Base-by-base conservation (phyloP, 352 stramenopile species). In the Phytophthora aleatoria region DNA sequence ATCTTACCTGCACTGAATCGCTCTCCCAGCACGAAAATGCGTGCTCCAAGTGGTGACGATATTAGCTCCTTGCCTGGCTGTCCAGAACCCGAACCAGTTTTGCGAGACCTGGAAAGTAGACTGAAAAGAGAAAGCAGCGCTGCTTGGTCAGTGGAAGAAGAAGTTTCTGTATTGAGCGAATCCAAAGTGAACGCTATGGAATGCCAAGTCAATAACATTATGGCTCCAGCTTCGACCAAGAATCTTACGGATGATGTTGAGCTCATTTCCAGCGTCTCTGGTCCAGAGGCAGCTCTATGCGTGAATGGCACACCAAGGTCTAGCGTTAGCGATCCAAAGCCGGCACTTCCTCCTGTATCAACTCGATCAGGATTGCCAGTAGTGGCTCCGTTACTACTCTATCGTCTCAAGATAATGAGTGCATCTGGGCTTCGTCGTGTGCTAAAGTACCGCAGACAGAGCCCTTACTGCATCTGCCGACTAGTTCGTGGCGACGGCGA, bases 401-500 rank as follows among this genome's bases (percentile, higher is more conserved):
- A 71, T 15, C 61, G 47, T 2, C 35, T 74, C 38, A 67, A 64
- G 49, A 74, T 74, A 27, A 16, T 70, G 43, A 55, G 67, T 5
- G 61, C 61, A 2, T 67, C 39, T 9, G 61, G 54, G 0, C 55
- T 74, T 20, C 54, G 67, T 47, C 56, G 67, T n/a, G 54, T 50
- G 3, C 30, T 64, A 2, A 74, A 64, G 45, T 44, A 42, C 30
- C 61, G 61, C 9, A 50, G 50, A 50, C 61, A 71, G 33, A 74
- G 38, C 24, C 67, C 67, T 4, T 74, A 74, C 35, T 74, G 67
- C 44, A 16, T 74, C 24, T 74, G 67, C 16, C 61, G 55, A 53
- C 39, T 74, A 12, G 61, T 74, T 53, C 61, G 39, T n/a, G 28
- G 30, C 15, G 56, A 74, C 13, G 61, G 67, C 45, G 62, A 71